Conservation (phyloP, 331 rosid species). For the Quercus lobata region DNA sequence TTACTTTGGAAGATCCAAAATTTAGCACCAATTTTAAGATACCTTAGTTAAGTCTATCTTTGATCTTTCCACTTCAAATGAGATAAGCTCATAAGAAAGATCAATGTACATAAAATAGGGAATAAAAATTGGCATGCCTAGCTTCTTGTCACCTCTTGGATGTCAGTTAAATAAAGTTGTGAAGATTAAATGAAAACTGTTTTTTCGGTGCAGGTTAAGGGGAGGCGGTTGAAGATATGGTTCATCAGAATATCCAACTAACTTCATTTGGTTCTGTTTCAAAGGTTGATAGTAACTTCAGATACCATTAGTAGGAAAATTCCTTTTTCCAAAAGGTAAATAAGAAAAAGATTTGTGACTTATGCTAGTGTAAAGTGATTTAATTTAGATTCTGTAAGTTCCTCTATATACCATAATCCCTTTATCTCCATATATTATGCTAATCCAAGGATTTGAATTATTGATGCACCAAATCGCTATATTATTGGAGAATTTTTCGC, state of each 20-base stretch:
- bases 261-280: neutral
- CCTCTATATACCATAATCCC: neutral
- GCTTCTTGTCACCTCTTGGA: neutral
- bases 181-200: neutral
- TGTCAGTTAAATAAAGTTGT: neutral
- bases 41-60: neutral
- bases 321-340: neutral
- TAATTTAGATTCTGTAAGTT: neutral
- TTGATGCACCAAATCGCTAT: neutral
- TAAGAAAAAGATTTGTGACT: neutral
- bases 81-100: neutral
- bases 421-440: conserved; percentile 3
- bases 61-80: too few relatives aligned
- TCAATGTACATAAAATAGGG: neutral
- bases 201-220: conserved; percentile 18
- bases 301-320: neutral
- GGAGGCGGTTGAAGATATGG: conserved; percentile 11
- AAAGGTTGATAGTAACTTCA: neutral
- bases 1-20: neutral
- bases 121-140: neutral
- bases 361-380: neutral
- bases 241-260: neutral
- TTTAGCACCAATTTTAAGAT: neutral
- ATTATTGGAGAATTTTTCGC: neutral
- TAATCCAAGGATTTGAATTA: neutral